phyloP scores from a whole-genome alignment of 306 rosid species.

The Sechiopsis laciniata region DNA sequence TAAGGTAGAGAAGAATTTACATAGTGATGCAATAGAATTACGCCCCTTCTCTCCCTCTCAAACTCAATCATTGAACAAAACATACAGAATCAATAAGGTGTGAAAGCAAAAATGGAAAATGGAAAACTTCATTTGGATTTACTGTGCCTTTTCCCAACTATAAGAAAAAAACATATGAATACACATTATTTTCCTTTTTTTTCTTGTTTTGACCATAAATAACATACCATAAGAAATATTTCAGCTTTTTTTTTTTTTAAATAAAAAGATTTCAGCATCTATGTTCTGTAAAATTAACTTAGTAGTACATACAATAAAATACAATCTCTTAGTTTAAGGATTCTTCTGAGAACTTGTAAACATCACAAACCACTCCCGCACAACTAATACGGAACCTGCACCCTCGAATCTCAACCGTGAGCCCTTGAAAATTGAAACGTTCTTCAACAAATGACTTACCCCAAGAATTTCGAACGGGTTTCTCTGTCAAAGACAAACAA shows the following conservation, averaged over 20 bases:
- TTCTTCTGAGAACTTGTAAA: not conserved
- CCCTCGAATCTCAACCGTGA: not conserved
- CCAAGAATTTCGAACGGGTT: not conserved
- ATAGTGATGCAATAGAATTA: no score
- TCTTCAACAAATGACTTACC: not conserved
- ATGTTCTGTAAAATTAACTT: constrained; percentile 5
- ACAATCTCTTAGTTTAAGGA: not conserved
- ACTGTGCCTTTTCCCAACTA: not conserved
- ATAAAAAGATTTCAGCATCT: not conserved
- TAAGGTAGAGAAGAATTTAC: no score
- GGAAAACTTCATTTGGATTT: constrained; percentile 14
- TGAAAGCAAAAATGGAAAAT: not conserved
- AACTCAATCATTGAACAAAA: not conserved
- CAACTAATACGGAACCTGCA: not conserved
- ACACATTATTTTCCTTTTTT: not conserved
- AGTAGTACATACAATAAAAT: not conserved
- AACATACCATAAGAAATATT: not conserved
- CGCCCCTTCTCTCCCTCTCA: not conserved
- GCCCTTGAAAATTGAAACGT: not conserved
- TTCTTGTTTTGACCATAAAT: not conserved
- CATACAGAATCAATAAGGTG: not conserved
- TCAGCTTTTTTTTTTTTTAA: no score
- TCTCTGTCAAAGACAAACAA: not conserved
- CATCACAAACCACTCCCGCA: not conserved
- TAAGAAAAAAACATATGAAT: not conserved